Evolutionary conservation across 1,139 yeast genomes (phyloP).

Genomic region (Pneumocystis oryctolagi): DNA sequence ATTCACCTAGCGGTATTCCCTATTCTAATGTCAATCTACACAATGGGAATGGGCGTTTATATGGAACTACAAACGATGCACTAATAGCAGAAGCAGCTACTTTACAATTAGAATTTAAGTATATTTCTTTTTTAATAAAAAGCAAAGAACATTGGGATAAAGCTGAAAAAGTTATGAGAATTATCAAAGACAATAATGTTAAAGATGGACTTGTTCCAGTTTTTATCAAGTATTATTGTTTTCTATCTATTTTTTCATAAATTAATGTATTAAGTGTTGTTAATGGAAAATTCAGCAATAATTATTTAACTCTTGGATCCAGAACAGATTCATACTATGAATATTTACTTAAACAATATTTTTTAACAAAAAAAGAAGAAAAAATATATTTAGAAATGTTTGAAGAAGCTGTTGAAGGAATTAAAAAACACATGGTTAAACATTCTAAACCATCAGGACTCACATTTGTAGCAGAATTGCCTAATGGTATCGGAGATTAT

Average conservation of each 20-base stretch:
- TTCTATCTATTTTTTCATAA: slow-evolving; percentile 48
- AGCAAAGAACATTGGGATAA: slow-evolving; percentile 63
- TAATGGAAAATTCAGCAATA: slow-evolving; percentile 42
- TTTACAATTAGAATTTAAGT: slow-evolving; percentile 76
- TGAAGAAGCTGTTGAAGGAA: slow-evolving; percentile 61
- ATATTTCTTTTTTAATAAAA: slow-evolving; percentile 66
- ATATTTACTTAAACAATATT: slow-evolving; percentile 62
- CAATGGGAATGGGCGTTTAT: slow-evolving; percentile 44
- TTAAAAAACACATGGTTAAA: slow-evolving; percentile 46
- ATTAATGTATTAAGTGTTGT: slow-evolving; percentile 67
- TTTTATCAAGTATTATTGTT: slow-evolving; percentile 36
- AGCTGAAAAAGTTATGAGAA: slow-evolving; percentile 55
- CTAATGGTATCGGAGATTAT: slow-evolving; percentile 44
- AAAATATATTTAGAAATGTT: slow-evolving; percentile 58
- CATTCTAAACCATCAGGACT: slow-evolving; percentile 49
- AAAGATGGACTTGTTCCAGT: slow-evolving; percentile 47
- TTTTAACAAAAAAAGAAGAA: slow-evolving; percentile 61
- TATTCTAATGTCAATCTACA: slow-evolving; percentile 22
- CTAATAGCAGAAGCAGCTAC: slow-evolving; percentile 89
- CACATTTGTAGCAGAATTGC: slow-evolving; percentile 66
- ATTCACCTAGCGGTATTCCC: slow-evolving; percentile 18
- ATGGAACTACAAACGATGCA: slow-evolving; percentile 54
- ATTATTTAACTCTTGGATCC: slow-evolving; percentile 73
- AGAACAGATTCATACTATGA: slow-evolving; percentile 89
- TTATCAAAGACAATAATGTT: slow-evolving; percentile 43